Conservation (phyloP, 1,284 basidiomycete genomes). For the Naganishia liquefaciens region DNA sequence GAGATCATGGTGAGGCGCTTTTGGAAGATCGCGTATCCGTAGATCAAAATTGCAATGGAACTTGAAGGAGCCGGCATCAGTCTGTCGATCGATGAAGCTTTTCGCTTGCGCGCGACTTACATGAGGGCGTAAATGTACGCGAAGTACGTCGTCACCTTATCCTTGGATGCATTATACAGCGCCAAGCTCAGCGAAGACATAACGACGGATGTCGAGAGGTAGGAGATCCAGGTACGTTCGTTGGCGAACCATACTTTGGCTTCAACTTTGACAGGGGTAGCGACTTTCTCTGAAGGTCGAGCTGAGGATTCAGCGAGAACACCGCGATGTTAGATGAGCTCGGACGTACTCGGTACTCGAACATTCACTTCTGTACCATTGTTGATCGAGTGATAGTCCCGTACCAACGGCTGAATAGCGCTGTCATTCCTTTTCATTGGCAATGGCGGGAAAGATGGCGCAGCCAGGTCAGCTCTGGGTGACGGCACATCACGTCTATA, state of each 20-base stretch:
- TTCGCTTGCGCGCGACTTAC: constrained; percentile 41
- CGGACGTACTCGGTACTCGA: constrained; percentile 30
- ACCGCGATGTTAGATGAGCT: not conserved
- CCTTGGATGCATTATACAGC: constrained; percentile 60
- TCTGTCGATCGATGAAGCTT: constrained; percentile 40
- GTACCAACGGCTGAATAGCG: constrained; percentile 41
- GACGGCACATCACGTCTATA: not conserved
- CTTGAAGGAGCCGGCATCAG: constrained; percentile 37
- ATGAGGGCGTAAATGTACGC: constrained; percentile 83
- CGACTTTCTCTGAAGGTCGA: constrained; percentile 65
- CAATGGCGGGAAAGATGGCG: not conserved
- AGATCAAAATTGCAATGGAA: constrained; percentile 58
- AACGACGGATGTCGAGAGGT: constrained; percentile 81
- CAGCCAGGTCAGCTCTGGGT: not conserved
- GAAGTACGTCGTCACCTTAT: constrained; percentile 72
- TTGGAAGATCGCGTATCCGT: constrained; percentile 86
- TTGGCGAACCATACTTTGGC: constrained; percentile 99
- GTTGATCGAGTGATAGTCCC: constrained; percentile 51
- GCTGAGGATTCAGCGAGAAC: not conserved
- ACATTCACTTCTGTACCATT: constrained; percentile 48
- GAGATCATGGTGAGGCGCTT: constrained; percentile 87
- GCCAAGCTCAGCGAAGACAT: constrained; percentile 83
- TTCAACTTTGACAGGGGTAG: constrained; percentile 88
- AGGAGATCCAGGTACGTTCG: constrained; percentile 93
- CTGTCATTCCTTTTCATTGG: constrained; percentile 18